Base-by-base conservation (phyloP, 2,329 filamentous ascomycete species). In the Gnomoniopsis sp. region DNA sequence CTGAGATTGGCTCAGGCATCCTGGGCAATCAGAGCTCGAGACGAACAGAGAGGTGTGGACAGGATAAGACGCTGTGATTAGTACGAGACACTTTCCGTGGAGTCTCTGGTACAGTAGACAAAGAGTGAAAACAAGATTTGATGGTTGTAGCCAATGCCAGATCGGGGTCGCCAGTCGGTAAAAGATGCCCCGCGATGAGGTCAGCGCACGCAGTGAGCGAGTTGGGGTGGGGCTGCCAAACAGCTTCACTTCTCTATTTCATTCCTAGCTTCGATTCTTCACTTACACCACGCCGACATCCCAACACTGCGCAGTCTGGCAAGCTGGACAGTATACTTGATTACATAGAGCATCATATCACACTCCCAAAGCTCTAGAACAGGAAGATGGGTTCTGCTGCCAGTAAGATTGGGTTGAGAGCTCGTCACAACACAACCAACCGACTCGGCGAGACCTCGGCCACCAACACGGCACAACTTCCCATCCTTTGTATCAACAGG, bases 1-100 rank as follows among this genome's bases (percentile, higher is more conserved):
- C 89, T 2, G 88, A 92, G 56, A 90, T 65, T 43, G 53, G 53
- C 43, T 62, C 53, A 38, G 53, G 57, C 60, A 60, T 62, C 22
- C 38, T 50, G 23, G 50, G 26, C 14, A 22, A 22, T 17, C 38
- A 3, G 26, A 26, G 11, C n/a, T 44, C 3, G 19, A n/a, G 19
- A 44, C 17, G 15, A 19, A 17, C 19, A 17, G 41, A 17, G 6
- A 21, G 19, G 11, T 11, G 11, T 21, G 48, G 23, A 26, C 6
- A 34, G 26, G 17, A n/a, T 17, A 23, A 8, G 48, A 17, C 12
- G 11, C 22, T n/a, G 22, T 44, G 12, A n/a, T 33, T 47, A 41
- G 22, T 15, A 38, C 36, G 14, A n/a, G 17, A 14, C 3, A n/a
- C 11, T 38, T 14, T 3, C 36, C 6, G 36, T 38, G 12, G 33